Evolutionary conservation across 2,329 filamentous ascomycete genomes (phyloP).

Genomic region (Xylaria hypoxylon): DNA sequence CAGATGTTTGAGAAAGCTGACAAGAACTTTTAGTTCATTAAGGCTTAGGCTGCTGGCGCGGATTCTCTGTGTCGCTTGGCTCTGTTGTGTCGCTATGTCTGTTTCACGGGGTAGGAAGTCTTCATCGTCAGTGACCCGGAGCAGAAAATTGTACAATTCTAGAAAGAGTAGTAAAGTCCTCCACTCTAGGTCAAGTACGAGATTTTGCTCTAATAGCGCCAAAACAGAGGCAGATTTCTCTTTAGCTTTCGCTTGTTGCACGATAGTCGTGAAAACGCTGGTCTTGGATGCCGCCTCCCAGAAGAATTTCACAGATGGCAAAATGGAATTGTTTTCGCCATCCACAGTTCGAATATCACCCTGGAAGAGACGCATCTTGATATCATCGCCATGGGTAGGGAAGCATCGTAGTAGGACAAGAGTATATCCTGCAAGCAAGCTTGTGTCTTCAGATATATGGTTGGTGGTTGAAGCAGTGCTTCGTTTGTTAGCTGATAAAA

Average conservation of each 20-base stretch:
- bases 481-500: slow-evolving; percentile 40
- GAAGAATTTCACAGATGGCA: slow-evolving; percentile 83
- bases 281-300: slow-evolving; percentile 73
- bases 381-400: slow-evolving; percentile 83
- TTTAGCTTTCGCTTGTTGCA: slow-evolving; percentile 46
- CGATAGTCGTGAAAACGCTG: slow-evolving; percentile 53
- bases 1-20: slow-evolving; percentile 88
- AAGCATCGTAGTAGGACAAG: slow-evolving; percentile 88
- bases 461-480: slow-evolving; percentile 50
- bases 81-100: slow-evolving; percentile 54
- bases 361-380: slow-evolving; percentile 92
- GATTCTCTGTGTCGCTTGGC: slow-evolving; percentile 60
- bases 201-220: slow-evolving; percentile 47
- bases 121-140: slow-evolving; percentile 94
- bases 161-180: slow-evolving; percentile 88
- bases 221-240: slow-evolving; percentile 45
- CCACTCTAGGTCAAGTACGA: slow-evolving; percentile 77
- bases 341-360: slow-evolving; percentile 67
- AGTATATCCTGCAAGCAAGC: slow-evolving; percentile 85
- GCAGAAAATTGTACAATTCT: slow-evolving; percentile 91
- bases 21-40: slow-evolving; percentile 77
- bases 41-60: slow-evolving; percentile 76
- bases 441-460: slow-evolving; percentile 68
- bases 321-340: slow-evolving; percentile 52
- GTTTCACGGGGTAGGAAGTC: slow-evolving; percentile 81